Evolutionary conservation across 805 yeast species (phyloP).

Genomic region (Limtongozyma cylindracea): DNA sequence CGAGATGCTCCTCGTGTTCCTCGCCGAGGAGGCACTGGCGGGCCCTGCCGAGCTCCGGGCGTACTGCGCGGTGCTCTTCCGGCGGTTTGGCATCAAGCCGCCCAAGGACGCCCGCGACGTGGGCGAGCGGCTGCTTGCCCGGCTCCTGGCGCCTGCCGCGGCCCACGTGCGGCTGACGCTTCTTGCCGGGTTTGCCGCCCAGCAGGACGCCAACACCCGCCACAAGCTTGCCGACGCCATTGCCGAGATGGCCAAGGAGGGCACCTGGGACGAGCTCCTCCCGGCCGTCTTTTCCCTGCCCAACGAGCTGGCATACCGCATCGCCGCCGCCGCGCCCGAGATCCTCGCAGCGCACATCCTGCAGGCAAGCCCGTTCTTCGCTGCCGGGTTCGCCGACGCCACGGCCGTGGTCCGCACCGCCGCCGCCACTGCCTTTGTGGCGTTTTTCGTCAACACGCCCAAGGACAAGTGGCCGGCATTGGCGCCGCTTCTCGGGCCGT

Average conservation of each 20-base stretch:
- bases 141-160: conserved; percentile 29
- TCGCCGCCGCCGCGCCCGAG: conserved; percentile 65
- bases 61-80: conserved; percentile 68
- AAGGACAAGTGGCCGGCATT: conserved; percentile 55
- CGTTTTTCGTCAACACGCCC: conserved; percentile 65
- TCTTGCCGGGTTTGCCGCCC: conserved; percentile 46
- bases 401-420: conserved; percentile 74
- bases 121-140: conserved; percentile 59
- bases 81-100: conserved; percentile 62
- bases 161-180: conserved; percentile 37
- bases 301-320: conserved; percentile 71
- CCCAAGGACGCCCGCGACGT: conserved; percentile 44
- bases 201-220: conserved; percentile 52
- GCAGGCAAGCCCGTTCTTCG: conserved; percentile 35
- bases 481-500: conserved; percentile 57
- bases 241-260: conserved; percentile 64
- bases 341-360: conserved; percentile 36
- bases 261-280: conserved; percentile 55
- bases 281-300: conserved; percentile 53
- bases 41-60: conserved; percentile 40
- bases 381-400: conserved; percentile 56
- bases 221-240: conserved; percentile 88
- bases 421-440: conserved; percentile 79
- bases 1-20: conserved; percentile 44
- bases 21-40: conserved; percentile 53